phyloP scores from a whole-genome alignment of 306 rosid genomes.

The Inga laurina region DNA sequence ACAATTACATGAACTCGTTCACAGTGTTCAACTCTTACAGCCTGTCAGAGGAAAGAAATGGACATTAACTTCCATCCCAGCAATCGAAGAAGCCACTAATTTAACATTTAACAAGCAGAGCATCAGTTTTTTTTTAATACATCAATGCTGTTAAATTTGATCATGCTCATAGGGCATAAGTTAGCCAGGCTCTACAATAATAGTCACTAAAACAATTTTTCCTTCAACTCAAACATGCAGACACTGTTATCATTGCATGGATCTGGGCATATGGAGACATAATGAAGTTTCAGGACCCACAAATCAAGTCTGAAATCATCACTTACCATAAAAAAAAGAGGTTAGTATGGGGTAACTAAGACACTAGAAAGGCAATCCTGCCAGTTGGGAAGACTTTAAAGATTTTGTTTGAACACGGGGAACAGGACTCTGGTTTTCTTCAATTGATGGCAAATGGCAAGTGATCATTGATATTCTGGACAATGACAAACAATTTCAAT shows the following conservation, averaged over 20 bases:
- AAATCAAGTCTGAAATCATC: neutral
- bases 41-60: constrained; percentile 56
- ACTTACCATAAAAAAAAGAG: neutral
- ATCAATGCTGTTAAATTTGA: too few species aligned
- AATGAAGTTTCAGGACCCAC: neutral
- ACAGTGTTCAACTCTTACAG: constrained; percentile 95
- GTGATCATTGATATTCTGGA: neutral
- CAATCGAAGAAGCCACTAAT: constrained; percentile 22
- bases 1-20: constrained; percentile 97
- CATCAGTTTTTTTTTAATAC: neutral
- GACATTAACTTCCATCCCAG: constrained; percentile 31
- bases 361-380: constrained; percentile 20
- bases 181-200: neutral
- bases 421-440: neutral
- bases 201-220: neutral
- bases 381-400: neutral
- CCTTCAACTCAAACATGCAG: constrained; percentile 3
- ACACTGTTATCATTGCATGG: neutral
- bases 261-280: neutral
- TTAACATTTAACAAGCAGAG: constrained; percentile 10
- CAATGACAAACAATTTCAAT: neutral
- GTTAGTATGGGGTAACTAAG: too few species aligned
- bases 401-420: neutral
- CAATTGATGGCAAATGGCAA: neutral
- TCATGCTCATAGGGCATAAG: neutral